These are phyloP conservation scores for Podaxis sp. DNA, from an alignment of 768 basidiomycete genomes.

Conservation along the genomic window DNA sequence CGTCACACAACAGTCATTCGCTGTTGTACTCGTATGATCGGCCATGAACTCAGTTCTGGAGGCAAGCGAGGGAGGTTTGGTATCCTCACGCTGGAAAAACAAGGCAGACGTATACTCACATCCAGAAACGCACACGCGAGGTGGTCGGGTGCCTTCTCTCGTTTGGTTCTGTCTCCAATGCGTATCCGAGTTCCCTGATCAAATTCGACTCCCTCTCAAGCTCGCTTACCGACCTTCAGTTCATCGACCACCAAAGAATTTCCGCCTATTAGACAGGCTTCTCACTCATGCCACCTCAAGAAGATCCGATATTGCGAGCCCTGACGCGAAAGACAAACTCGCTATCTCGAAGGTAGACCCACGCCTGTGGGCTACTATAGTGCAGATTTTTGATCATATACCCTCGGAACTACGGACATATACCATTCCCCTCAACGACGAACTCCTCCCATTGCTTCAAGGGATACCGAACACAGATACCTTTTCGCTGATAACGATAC, in stretches of 20 bases:
- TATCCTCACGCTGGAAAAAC: conserved; percentile 18
- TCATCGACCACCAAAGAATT: neutral
- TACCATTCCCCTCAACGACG: conserved; percentile 53
- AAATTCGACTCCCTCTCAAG: conserved; percentile 36
- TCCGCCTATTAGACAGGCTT: neutral
- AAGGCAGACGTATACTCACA: conserved; percentile 16
- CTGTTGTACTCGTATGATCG: neutral
- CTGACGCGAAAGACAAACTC: conserved; percentile 31
- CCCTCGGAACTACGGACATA: conserved; percentile 43
- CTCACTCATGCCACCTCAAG: neutral
- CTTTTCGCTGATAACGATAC: conserved; percentile 65
- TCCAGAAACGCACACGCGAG: conserved; percentile 23
- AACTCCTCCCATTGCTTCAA: conserved; percentile 57
- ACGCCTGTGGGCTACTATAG: conserved; percentile 58
- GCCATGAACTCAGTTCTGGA: neutral
- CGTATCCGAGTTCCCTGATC: conserved; percentile 45
- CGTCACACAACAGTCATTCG: conserved; percentile 10
- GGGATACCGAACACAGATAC: conserved; percentile 48
- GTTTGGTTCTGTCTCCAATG: conserved; percentile 47
- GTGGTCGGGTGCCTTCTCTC: conserved; percentile 48
- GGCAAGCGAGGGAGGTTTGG: conserved; percentile 19
- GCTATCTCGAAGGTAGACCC: conserved; percentile 44
- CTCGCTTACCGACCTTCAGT: conserved; percentile 33
- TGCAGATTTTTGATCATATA: conserved; percentile 58
- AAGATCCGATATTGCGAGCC: neutral